Evolutionary conservation across 2,329 filamentous ascomycete genomes (phyloP), one percentile per base, ranked within the genome.

Genomic region (Neonectria sp.): DNA sequence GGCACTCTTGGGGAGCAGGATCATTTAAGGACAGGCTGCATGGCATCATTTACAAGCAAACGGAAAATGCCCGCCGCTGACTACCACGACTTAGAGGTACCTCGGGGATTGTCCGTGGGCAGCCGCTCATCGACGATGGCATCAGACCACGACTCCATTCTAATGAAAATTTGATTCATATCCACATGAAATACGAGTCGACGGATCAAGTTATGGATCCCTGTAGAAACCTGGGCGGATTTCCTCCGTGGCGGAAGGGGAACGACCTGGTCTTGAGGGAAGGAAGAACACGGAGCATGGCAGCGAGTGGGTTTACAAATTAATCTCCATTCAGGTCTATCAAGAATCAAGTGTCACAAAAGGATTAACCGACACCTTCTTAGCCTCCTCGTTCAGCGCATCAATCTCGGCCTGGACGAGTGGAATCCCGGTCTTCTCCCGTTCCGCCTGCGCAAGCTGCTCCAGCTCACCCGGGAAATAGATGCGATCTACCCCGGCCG

Each of bases 391-490:
- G 68, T 90, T 89, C 60, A 90, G 72, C 0, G 84, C 84, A 62
- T 88, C 85, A 65, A 90, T 82, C 77, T 90, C 88, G 0, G 84
- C 86, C 68, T 85, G 82, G 8, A 86, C 86, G 68, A 90, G 84
- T 0, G 90, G 89, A 61, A 91, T 92, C 0, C 90, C 90, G 1
- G 77, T 84, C 77, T 81, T 82, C 60, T 84, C 81, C 53, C 88
- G 85, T 74, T 86, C 82, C 40, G 82, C 80, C 71, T 89, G 84
- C 6, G 81, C 81, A 53, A 88, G 60, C 75, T 89, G 87, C 78
- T 92, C 90, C 56, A 89, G 85, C 79, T 92, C 90, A 0, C 88
- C 88, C 0, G 89, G 88, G 56, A 90, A 90, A 69, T 88, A 90
- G 15, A 90, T 88, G 31, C 87, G 81, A 0, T 90, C 88, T 1